Conservation (phyloP, 1,284 basidiomycete species). For the Anthracocystis walkeri region DNA sequence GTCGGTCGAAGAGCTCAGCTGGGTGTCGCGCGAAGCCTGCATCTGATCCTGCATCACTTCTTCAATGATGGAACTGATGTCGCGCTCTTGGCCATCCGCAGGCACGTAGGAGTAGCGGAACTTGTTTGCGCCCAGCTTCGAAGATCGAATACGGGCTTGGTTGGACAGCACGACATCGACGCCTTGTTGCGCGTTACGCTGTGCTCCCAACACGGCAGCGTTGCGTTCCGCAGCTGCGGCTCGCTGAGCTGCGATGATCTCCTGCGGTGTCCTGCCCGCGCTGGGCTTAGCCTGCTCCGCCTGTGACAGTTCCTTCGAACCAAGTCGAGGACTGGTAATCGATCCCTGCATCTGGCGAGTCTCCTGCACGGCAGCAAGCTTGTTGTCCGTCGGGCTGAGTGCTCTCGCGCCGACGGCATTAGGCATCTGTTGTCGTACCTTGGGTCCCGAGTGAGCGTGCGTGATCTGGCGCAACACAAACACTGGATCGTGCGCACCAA, state of each 20-base stretch:
- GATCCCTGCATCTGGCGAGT: conserved; percentile 53
- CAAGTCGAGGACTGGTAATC: conserved; percentile 25
- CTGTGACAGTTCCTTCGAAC: conserved; percentile 10
- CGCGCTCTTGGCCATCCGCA: conserved; percentile 82
- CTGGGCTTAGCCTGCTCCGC: conserved; percentile 12
- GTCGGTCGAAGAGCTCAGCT: conserved; percentile 1
- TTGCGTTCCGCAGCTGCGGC: conserved; percentile 85
- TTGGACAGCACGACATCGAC: conserved; percentile 87
- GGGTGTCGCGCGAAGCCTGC: conserved; percentile 22
- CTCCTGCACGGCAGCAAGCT: conserved; percentile 70
- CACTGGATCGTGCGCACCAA: conserved; percentile 83
- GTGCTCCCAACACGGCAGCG: conserved; percentile 83
- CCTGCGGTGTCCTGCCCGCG: conserved; percentile 76
- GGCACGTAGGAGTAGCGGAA: conserved; percentile 93
- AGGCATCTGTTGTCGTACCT: conserved; percentile 14
- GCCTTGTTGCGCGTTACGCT: conserved; percentile 84
- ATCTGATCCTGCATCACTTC: conserved; percentile 73
- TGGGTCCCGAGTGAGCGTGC: conserved; percentile 27
- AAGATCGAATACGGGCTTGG: conserved; percentile 84
- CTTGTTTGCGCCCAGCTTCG: conserved; percentile 75
- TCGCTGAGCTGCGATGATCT: conserved; percentile 91
- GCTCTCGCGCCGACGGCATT: conserved; percentile 27
- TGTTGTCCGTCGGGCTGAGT: conserved; percentile 51
- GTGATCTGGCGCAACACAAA: conserved; percentile 77
- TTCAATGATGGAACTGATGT: conserved; percentile 91